Percentiles rank a stretch among this genome's conserved stretches.
These are phyloP conservation scores for Beauveria sp. DNA, from an alignment of 2,329 filamentous ascomycete genomes.

Conservation along the genomic window DNA sequence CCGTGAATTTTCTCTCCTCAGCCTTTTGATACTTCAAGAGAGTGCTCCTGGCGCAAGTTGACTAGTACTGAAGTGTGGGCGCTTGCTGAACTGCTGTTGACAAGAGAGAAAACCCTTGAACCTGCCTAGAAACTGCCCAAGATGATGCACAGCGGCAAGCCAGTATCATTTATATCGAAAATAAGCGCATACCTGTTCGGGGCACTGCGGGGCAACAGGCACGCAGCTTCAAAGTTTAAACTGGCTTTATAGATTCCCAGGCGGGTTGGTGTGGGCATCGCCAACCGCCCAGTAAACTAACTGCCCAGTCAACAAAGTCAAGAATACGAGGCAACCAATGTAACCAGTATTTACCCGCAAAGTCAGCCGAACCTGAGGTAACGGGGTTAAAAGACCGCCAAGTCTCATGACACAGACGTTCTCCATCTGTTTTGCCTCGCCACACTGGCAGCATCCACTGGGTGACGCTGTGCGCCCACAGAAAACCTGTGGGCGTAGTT, in stretches of 20 bases:
- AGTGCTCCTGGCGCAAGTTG: no score
- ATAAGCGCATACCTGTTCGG: background rate
- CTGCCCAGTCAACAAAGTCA: no score
- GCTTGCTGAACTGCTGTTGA: background rate
- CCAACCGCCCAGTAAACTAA: background rate
- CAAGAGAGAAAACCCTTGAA: no score
- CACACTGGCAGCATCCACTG: background rate
- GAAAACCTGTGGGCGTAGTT: background rate
- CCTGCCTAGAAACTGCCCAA: no score
- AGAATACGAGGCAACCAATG: no score
- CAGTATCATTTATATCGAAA: background rate
- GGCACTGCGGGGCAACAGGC: background rate
- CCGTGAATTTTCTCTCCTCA: no score
- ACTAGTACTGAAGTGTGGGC: background rate
- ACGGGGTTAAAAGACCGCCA: background rate
- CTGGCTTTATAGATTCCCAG: background rate
- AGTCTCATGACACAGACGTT: background rate
- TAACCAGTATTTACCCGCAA: background rate
- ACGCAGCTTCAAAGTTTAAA: background rate
- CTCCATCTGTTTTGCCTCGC: background rate
- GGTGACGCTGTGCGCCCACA: background rate
- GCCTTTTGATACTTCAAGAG: no score
- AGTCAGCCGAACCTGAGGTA: background rate
- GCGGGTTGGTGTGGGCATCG: background rate
- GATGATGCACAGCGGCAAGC: no score